A percentile compares a stretch with the other conserved stretches of the same genome.
These are phyloP conservation scores for Termitomyces bulborhizus DNA, from an alignment of 768 basidiomycete genomes.

Conservation along the genomic window DNA sequence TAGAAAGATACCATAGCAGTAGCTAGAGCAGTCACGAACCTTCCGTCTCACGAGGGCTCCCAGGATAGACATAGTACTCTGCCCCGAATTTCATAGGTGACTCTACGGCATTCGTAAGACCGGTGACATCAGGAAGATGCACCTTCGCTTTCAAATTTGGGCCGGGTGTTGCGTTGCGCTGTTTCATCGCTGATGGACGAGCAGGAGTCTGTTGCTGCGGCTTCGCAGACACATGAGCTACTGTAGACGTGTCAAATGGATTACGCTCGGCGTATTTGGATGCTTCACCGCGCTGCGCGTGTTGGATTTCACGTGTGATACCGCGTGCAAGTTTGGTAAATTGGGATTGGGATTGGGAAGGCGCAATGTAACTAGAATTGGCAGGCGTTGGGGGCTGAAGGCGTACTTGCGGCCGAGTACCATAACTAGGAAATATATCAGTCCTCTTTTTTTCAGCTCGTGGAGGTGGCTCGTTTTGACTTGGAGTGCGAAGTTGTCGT, in stretches of 20 bases:
- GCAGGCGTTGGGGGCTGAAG: conserved; percentile 61
- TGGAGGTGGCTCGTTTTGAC: conserved; percentile 23
- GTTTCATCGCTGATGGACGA: conserved; percentile 12
- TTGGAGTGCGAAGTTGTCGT: conserved; percentile 7
- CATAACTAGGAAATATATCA: conserved; percentile 19
- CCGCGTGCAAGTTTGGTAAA: conserved; percentile 58
- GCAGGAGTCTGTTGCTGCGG: conserved; percentile 17
- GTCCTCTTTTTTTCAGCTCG: conserved; percentile 22
- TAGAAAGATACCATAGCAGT: background rate
- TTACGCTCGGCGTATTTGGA: conserved; percentile 21
- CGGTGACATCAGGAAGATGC: conserved; percentile 78
- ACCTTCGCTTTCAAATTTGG: conserved; percentile 27
- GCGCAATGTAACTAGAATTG: conserved; percentile 25
- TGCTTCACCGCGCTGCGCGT: conserved; percentile 11
- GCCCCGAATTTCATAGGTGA: conserved; percentile 58
- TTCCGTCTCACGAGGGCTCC: conserved; percentile 53
- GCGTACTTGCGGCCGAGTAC: conserved; percentile 42
- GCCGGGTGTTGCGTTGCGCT: conserved; percentile 18
- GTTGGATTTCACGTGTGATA: conserved; percentile 47
- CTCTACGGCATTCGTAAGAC: conserved; percentile 70
- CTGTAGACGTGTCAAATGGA: conserved; percentile 25
- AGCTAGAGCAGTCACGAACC: conserved; percentile 32
- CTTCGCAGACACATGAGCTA: conserved; percentile 20
- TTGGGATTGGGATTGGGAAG: conserved; percentile 24
- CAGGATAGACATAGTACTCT: conserved; percentile 45